Evolutionary conservation across 805 yeast genomes (phyloP).

Genomic region (Lachancea sp.): DNA sequence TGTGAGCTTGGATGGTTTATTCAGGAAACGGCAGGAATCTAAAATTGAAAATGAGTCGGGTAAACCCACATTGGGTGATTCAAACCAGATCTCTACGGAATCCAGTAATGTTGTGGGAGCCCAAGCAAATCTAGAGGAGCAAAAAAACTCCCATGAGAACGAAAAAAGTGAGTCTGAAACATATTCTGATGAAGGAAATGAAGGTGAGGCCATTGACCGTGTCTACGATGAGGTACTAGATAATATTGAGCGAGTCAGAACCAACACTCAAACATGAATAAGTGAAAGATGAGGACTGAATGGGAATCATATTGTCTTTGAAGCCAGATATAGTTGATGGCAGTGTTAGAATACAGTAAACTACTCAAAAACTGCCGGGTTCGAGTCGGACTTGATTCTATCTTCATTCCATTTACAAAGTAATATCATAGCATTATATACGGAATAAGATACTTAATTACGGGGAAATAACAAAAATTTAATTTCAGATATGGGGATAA

Average conservation of each 20-base stretch:
- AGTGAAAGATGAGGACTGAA: too few species aligned
- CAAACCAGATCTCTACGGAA: background rate
- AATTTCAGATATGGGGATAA: too few species aligned
- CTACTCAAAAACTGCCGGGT: too few species aligned
- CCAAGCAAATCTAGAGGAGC: conserved; percentile 10
- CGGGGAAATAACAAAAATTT: too few species aligned
- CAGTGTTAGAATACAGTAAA: too few species aligned
- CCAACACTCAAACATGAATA: too few species aligned
- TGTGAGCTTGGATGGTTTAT: conserved; percentile 34
- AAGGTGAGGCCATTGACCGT: conserved; percentile 30
- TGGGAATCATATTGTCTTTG: too few species aligned
- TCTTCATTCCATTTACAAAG: too few species aligned
- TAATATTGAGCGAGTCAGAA: conserved; percentile 33
- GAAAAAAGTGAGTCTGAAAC: conserved; percentile 1
- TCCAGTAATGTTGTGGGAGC: conserved; percentile 8
- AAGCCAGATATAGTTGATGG: too few species aligned
- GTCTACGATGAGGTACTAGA: conserved; percentile 40
- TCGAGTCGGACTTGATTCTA: too few species aligned
- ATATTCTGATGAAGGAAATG: conserved; percentile 12
- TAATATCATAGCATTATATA: too few species aligned
- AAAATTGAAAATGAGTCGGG: background rate
- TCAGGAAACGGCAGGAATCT: conserved; percentile 23
- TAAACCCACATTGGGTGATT: background rate
- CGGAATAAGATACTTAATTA: too few species aligned
- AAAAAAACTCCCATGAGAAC: background rate